A percentile compares a stretch with the other conserved stretches of the same genome.
Evolutionary conservation across 1,284 basidiomycete species (phyloP).

Genomic region (Flammula alnicola): DNA sequence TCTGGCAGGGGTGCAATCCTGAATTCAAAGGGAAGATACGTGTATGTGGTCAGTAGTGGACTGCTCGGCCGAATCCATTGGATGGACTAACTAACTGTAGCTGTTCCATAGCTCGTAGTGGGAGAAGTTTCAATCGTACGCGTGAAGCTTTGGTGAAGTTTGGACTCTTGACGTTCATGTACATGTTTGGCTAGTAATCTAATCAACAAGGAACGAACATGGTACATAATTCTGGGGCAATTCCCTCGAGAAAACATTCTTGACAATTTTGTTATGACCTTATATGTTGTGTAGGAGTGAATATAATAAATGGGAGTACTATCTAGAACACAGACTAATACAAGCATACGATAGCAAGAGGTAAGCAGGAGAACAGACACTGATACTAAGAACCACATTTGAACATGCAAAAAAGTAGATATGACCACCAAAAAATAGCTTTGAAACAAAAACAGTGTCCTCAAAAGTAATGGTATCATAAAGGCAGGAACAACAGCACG

Average conservation of each 20-base stretch:
- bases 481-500: neutral
- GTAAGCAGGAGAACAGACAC: neutral
- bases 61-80: conserved; percentile 1
- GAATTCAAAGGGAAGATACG: conserved; percentile 7
- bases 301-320: neutral
- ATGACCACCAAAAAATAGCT: neutral
- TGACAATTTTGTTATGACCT: too few species aligned
- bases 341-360: conserved; percentile 1
- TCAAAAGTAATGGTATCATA: neutral
- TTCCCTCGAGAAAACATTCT: too few species aligned
- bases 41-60: conserved; percentile 1
- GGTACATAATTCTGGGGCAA: too few species aligned
- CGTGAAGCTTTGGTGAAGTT: too few species aligned
- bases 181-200: too few species aligned
- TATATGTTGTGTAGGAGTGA: too few species aligned
- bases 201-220: too few species aligned
- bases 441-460: neutral
- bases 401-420: neutral
- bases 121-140: too few species aligned
- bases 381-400: neutral
- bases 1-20: conserved; percentile 55
- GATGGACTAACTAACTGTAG: conserved; percentile 23
- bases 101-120: too few species aligned
- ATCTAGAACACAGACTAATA: neutral
- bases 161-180: neutral